Evolutionary conservation across 2,329 filamentous ascomycete species (phyloP), one percentile per base, ranked within the genome.

Genomic region (Claviceps sp.): DNA sequence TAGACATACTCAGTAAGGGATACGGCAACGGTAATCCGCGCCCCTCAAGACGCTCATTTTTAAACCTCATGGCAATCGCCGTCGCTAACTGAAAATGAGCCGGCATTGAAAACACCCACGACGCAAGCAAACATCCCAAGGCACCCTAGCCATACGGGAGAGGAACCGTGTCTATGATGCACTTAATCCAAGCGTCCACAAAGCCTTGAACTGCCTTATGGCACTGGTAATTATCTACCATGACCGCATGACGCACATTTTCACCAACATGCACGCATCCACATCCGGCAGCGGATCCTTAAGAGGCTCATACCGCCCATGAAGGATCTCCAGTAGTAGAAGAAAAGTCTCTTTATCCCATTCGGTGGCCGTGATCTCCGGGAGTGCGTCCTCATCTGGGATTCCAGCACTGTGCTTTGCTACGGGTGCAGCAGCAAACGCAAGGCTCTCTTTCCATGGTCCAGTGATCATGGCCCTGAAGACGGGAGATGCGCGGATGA

Each of bases 151-250:
- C 47, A 48, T 41, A 2, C 13, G 10, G 4, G 2, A 2, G 2
- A 5, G 30, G 13, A 1, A 16, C 10, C 4, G 13, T 48, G 6
- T 8, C 14, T 3, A 14, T 17, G 2, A 48, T 11, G 2, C 39
- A 0, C 4, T 17, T 7, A 7, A 38, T 10, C 45, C 45, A 47
- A 22, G 10, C 7, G 2, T 17, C 22, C 5, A 3, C 19, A 13
- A 71, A 72, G 0, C 68, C 55, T 39, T 73, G 65, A 0, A 73
- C 65, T 0, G 68, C 66, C 48, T 74, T 70, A 6, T 64, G 57
- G 56, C 71, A 70, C 47, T 65, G 60, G 55, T 72, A 72, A 38
- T 67, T 68, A 54, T 74, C 68, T 3, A 72, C 66, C n/a, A n/a
- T n/a, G n/a, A n/a, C n/a, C n/a, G n/a, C 13, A 76, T 59, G 2